Evolutionary conservation across 2,329 filamentous ascomycete species (phyloP).

Genomic region (Aureobasidium sp.): DNA sequence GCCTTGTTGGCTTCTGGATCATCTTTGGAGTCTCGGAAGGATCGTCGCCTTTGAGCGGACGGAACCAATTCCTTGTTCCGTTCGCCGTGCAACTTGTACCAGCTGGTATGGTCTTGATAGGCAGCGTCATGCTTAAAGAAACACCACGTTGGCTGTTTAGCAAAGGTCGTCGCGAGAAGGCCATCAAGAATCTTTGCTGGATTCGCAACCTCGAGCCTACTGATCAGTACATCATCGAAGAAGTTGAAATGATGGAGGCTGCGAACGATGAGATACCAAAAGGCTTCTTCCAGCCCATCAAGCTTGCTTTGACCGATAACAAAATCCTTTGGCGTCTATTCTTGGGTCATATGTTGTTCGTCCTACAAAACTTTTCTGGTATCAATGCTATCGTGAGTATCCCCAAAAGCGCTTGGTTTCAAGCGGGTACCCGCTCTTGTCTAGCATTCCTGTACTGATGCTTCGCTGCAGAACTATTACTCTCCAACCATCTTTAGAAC

Average conservation of each 20-base stretch:
- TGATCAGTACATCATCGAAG: conserved; percentile 65
- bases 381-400: conserved; percentile 14
- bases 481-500: conserved; percentile 61
- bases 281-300: conserved; percentile 18
- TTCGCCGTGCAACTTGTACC: conserved; percentile 62
- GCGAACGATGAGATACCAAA: conserved; percentile 50
- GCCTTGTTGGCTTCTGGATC: conserved; percentile 48
- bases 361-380: conserved; percentile 18
- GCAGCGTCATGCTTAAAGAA: conserved; percentile 39
- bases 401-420: not conserved
- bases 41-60: conserved; percentile 36
- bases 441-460: not conserved
- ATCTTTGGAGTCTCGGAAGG: conserved; percentile 39
- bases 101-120: conserved; percentile 49
- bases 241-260: conserved; percentile 64
- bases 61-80: conserved; percentile 41
- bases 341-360: conserved; percentile 19
- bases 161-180: conserved; percentile 36
- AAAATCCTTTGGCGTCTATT: conserved; percentile 19
- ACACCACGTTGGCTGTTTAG: conserved; percentile 40
- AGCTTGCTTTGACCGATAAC: conserved; percentile 14
- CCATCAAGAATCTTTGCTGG: conserved; percentile 49
- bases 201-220: conserved; percentile 52
- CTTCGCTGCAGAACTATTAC: conserved; percentile 47
- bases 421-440: not conserved